Percentiles rank a stretch among this genome's conserved stretches.
These are phyloP conservation scores for Microbotryum violaceum DNA, from an alignment of 1,284 basidiomycete genomes.

Conservation along the genomic window DNA sequence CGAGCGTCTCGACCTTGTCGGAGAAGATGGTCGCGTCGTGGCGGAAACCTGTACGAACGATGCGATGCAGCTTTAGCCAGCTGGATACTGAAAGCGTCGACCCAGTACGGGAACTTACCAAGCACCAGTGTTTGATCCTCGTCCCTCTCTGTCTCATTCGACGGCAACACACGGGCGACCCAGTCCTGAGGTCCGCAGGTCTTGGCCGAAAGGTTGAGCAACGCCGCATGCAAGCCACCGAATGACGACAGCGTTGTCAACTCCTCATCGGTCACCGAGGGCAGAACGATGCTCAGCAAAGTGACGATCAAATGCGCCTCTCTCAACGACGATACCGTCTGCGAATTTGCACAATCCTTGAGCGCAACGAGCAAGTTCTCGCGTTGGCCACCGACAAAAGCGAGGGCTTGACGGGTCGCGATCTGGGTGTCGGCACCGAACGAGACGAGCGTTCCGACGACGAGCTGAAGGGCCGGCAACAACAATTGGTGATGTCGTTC, in stretches of 20 bases:
- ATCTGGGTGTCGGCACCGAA: constrained; percentile 40
- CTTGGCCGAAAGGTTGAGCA: constrained; percentile 66
- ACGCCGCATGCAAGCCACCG: constrained; percentile 71
- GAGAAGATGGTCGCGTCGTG: constrained; percentile 22
- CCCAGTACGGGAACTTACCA: constrained; percentile 42
- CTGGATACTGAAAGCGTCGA: not conserved
- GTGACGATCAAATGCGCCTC: constrained; percentile 69
- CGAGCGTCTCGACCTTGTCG: constrained; percentile 22
- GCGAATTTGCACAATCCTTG: constrained; percentile 58
- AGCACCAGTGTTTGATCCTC: constrained; percentile 52
- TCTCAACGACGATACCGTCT: constrained; percentile 59
- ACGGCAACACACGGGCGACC: constrained; percentile 55
- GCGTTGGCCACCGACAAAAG: constrained; percentile 67
- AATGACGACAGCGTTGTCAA: constrained; percentile 61
- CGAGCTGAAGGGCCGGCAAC: constrained; percentile 72
- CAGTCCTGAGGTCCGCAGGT: constrained; percentile 61
- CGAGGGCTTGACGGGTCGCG: constrained; percentile 60
- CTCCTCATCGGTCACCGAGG: constrained; percentile 64
- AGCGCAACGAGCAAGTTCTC: constrained; percentile 71
- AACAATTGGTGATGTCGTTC: constrained; percentile 83
- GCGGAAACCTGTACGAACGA: constrained; percentile 9
- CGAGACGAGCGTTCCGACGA: constrained; percentile 60
- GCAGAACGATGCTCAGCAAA: constrained; percentile 58
- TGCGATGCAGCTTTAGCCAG: not conserved
- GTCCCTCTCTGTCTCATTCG: constrained; percentile 60